Percentiles rank a stretch among this genome's conserved stretches.
Conservation (phyloP, 768 basidiomycete species). For the Calocybe indica region DNA sequence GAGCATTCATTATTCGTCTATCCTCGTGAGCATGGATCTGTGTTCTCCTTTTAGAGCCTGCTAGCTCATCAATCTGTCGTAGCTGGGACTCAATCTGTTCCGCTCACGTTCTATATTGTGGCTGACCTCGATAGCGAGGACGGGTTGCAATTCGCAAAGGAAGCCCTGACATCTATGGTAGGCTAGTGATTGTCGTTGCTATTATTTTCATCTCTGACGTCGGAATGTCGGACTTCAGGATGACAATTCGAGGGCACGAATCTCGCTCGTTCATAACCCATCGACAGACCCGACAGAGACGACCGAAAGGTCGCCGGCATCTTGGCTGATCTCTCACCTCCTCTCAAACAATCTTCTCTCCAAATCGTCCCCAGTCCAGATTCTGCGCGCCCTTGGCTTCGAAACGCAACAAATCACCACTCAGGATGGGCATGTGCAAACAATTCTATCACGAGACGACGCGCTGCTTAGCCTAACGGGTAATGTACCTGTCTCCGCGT, state of each 20-base stretch:
- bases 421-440: constrained; percentile 26
- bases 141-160: constrained; percentile 54
- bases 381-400: constrained; percentile 34
- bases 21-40: constrained; percentile 38
- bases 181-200: constrained; percentile 11
- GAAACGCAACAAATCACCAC: constrained; percentile 3
- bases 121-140: constrained; percentile 68
- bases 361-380: constrained; percentile 27
- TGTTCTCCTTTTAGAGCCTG: background rate
- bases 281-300: constrained; percentile 12
- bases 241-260: constrained; percentile 36
- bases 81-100: constrained; percentile 27
- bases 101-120: constrained; percentile 57
- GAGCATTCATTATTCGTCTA: constrained; percentile 51
- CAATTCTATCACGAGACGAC: constrained; percentile 25
- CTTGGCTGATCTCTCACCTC: constrained; percentile 47
- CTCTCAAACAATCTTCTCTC: constrained; percentile 33
- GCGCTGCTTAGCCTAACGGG: constrained; percentile 26
- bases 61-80: background rate
- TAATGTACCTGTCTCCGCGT: constrained; percentile 25
- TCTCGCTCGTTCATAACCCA: constrained; percentile 80
- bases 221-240: constrained; percentile 30
- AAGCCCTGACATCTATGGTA: constrained; percentile 64
- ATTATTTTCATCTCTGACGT: background rate
- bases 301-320: constrained; percentile 21